Conservation (phyloP, 768 basidiomycete genomes). For the Cyclocybe cylindracea region DNA sequence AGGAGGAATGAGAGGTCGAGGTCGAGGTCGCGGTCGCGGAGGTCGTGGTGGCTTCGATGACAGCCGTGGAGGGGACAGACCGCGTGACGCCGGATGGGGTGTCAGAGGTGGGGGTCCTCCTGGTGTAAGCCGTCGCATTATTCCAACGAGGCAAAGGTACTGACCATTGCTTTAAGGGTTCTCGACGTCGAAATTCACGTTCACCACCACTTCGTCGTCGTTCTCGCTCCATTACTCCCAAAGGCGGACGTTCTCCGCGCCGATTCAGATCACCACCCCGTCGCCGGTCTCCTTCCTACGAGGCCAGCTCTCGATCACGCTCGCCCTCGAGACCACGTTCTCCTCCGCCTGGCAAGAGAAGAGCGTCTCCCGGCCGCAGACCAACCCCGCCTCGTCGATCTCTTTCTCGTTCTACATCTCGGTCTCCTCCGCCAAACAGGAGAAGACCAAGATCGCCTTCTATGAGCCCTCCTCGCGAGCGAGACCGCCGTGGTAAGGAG, state of each 20-base stretch:
- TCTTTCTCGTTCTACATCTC: conserved; percentile 49
- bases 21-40: conserved; percentile 46
- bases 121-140: conserved; percentile 19
- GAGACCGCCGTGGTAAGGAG: conserved; percentile 31
- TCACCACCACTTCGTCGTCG: conserved; percentile 54
- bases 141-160: neutral
- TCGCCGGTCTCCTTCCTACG: conserved; percentile 30
- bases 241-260: conserved; percentile 38
- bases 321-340: conserved; percentile 28
- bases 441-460: conserved; percentile 47
- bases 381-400: conserved; percentile 42
- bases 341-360: conserved; percentile 14
- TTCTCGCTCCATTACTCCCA: conserved; percentile 31
- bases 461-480: conserved; percentile 46
- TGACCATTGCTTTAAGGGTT: conserved; percentile 16
- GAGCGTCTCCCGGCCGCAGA: conserved; percentile 27
- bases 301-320: conserved; percentile 17
- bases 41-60: conserved; percentile 53
- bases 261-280: conserved; percentile 31
- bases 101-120: conserved; percentile 56
- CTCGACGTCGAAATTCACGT: conserved; percentile 47
- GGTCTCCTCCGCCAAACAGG: conserved; percentile 32
- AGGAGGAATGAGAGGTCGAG: conserved; percentile 56
- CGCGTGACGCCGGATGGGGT: conserved; percentile 70
- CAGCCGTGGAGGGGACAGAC: conserved; percentile 38